Base-by-base conservation (phyloP, 768 basidiomycete species). In the Suillus cothurnatus region DNA sequence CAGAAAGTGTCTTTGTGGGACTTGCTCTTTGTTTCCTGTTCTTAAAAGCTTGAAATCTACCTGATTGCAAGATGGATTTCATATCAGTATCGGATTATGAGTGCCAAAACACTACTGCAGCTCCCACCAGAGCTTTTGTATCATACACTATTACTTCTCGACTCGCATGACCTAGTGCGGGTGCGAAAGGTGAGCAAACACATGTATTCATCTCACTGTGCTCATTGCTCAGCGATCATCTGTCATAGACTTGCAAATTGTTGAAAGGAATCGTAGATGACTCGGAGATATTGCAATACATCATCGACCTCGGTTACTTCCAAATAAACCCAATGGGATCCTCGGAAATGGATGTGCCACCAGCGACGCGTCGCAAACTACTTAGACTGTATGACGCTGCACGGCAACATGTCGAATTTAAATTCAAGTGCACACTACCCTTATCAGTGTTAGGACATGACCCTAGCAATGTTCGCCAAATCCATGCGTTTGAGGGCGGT, bases 401-500 rank as follows among this genome's bases (percentile, higher is more conserved):
- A n/a, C 86, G 86, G 85, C 80, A 80, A 62, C 75, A 74, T 8
- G 70, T 86, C 26, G 71, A 72, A 23, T 82, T 79, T 77, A 81
- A 75, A 60, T 71, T 72, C 57, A 72, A 74, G 4, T 76, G 78
- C 66, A 77, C 72, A 23, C 70, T 85, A 39, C 71, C 77, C 4
- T 69, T 84, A 6, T 81, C 82, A 0, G 79, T 79, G 6, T 80
- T 81, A 1, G 84, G 83, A n/a, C n/a, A n/a, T n/a, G n/a, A n/a
- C n/a, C n/a, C n/a, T n/a, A n/a, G n/a, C n/a, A n/a, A n/a, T n/a
- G n/a, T n/a, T n/a, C n/a, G n/a, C n/a, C n/a, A n/a, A n/a, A n/a
- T n/a, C n/a, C n/a, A n/a, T 68, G 84, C 85, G 65, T 85, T 85
- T 68, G 77, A 79, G 6, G 82, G 82, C 8, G 84, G 83, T 0